Evolutionary conservation across 2,329 filamentous ascomycete genomes (phyloP).

Genomic region (Phaeosphaeriaceae sp.): DNA sequence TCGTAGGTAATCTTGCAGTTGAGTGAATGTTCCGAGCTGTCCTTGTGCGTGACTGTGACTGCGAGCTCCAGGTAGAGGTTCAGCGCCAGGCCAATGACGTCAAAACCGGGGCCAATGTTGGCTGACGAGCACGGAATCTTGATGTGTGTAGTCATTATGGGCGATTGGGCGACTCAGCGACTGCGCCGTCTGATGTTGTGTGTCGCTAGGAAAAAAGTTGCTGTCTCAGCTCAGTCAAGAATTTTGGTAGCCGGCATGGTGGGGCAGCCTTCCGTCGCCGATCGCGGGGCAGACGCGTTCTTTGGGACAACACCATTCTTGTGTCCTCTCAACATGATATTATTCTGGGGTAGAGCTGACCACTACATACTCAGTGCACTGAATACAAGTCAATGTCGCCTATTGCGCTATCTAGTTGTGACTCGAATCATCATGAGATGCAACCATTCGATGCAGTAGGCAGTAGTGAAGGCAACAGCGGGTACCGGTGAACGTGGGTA

Average conservation of each 20-base stretch:
- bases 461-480: too few species aligned
- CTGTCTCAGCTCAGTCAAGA: conserved; percentile 3
- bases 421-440: too few species aligned
- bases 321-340: background rate
- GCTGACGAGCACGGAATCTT: conserved; percentile 92
- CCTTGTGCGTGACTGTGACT: conserved; percentile 71
- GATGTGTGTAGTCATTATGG: conserved; percentile 63
- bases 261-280: conserved; percentile 2
- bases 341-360: background rate
- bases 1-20: conserved; percentile 94
- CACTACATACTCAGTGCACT: too few species aligned
- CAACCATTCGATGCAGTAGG: background rate
- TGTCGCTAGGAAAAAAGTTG: conserved; percentile 15
- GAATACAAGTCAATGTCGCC: too few species aligned
- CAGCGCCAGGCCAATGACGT: conserved; percentile 94
- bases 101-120: conserved; percentile 96
- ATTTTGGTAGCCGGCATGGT: conserved; percentile 2
- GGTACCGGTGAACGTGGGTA: background rate
- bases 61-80: conserved; percentile 92
- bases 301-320: background rate
- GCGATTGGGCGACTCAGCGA: conserved; percentile 14
- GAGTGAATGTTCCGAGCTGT: conserved; percentile 67
- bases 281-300: background rate
- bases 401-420: too few species aligned
- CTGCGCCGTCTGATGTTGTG: conserved; percentile 8